phyloP scores from a whole-genome alignment of 208 protist genomes.

The Borovskyia barvae region DNA sequence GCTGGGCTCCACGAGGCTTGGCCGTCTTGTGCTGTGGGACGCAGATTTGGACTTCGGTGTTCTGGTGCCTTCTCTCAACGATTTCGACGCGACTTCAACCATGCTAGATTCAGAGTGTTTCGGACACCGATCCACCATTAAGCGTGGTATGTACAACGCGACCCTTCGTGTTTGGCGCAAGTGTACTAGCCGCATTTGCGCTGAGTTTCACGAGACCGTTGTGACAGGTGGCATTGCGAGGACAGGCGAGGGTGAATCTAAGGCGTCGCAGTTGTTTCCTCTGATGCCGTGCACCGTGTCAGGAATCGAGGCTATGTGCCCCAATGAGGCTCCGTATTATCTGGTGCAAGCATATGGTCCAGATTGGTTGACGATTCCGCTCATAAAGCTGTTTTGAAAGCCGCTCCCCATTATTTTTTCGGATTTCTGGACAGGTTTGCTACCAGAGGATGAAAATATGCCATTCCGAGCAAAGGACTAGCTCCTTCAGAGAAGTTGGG shows the following conservation, averaged over 20 bases:
- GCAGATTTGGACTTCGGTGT: slow-evolving; percentile 79
- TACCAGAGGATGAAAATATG: too few relatives aligned
- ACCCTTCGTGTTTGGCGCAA: slow-evolving; percentile 56
- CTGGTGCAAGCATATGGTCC: slow-evolving; percentile 65
- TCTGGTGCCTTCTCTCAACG: slow-evolving; percentile 25
- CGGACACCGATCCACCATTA: slow-evolving; percentile 27
- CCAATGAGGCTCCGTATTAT: slow-evolving; percentile 61
- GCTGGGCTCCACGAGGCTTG: slow-evolving; percentile 61
- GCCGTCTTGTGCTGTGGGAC: slow-evolving; percentile 82
- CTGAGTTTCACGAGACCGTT: slow-evolving; percentile 64
- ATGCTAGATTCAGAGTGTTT: slow-evolving; percentile 53
- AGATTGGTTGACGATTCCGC: slow-evolving; percentile 63
- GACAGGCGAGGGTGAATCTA: slow-evolving; percentile 44
- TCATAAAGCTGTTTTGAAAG: slow-evolving; percentile 63
- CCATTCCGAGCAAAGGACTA: too few relatives aligned
- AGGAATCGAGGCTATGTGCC: slow-evolving; percentile 48
- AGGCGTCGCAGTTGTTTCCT: slow-evolving; percentile 49
- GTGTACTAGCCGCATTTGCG: slow-evolving; percentile 76
- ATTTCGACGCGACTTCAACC: slow-evolving; percentile 24
- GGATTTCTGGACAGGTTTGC: too few relatives aligned
- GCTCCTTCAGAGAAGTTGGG: too few relatives aligned
- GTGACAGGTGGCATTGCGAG: slow-evolving; percentile 25
- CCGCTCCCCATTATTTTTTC: too few relatives aligned
- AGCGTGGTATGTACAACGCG: slow-evolving; percentile 25
- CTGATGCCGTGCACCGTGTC: slow-evolving; percentile 57